These are phyloP conservation scores for Zalaria obscura DNA, from an alignment of 2,329 filamentous ascomycete genomes.

Conservation along the genomic window DNA sequence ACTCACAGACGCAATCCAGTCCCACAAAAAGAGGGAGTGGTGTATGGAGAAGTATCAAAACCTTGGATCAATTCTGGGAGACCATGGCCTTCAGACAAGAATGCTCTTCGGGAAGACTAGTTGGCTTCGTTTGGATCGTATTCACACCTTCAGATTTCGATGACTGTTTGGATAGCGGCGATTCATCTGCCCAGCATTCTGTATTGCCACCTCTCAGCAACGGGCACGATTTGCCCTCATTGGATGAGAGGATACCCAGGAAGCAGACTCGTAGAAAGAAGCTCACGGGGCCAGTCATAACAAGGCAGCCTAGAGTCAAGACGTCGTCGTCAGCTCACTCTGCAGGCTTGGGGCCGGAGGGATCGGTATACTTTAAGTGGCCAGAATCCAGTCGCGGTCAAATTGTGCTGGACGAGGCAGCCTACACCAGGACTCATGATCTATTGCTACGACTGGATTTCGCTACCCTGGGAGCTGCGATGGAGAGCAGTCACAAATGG, in stretches of 20 bases:
- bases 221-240: too few relatives aligned
- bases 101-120: constrained; percentile 80
- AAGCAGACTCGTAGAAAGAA: constrained; percentile 24
- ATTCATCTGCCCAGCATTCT: too few relatives aligned
- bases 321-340: constrained; percentile 24
- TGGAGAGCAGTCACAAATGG: constrained; percentile 55
- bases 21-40: constrained; percentile 38
- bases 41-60: constrained; percentile 71
- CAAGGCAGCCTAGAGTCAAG: constrained; percentile 50
- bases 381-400: constrained; percentile 46
- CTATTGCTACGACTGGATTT: constrained; percentile 64
- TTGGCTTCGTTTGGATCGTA: constrained; percentile 90
- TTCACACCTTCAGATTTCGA: constrained; percentile 40
- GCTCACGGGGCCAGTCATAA: constrained; percentile 45
- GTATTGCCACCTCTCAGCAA: too few relatives aligned
- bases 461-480: constrained; percentile 46
- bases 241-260: background rate
- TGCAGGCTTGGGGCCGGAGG: constrained; percentile 35
- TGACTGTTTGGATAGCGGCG: too few relatives aligned
- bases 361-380: constrained; percentile 54
- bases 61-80: constrained; percentile 92
- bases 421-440: constrained; percentile 55
- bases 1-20: constrained; percentile 17
- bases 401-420: constrained; percentile 46
- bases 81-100: constrained; percentile 96